phyloP scores from a whole-genome alignment of 306 rosid genomes.

The Quercus alba region DNA sequence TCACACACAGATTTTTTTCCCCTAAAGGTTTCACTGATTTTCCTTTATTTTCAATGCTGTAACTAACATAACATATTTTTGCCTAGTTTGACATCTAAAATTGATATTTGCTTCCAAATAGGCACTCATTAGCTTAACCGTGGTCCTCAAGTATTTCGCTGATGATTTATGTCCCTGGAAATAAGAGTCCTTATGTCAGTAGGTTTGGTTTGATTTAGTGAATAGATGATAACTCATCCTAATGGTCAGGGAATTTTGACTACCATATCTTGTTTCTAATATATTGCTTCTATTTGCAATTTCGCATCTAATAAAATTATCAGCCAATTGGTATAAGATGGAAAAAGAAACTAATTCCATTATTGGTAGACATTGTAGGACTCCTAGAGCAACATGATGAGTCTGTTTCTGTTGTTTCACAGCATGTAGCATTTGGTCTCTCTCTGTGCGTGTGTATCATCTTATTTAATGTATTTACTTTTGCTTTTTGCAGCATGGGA shows the following conservation, averaged over 20 bases:
- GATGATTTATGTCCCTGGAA: background rate
- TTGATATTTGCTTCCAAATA: background rate
- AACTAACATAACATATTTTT: background rate
- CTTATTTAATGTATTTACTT: background rate
- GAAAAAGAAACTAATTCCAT: background rate
- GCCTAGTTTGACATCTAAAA: background rate
- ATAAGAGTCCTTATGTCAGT: background rate
- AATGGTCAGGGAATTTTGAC: background rate
- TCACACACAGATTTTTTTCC: background rate
- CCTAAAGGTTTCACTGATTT: background rate
- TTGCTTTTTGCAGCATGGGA: constrained; percentile 75
- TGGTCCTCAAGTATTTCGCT: background rate
- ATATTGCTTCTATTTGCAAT: background rate
- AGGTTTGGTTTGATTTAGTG: background rate
- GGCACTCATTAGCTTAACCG: background rate
- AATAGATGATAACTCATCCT: background rate
- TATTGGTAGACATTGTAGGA: background rate
- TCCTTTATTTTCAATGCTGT: background rate
- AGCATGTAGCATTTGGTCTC: background rate
- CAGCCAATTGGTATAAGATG: background rate
- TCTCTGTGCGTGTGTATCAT: background rate
- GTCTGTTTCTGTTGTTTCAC: background rate
- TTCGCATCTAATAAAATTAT: background rate
- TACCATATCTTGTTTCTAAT: background rate
- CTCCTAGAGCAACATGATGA: background rate